Evolutionary conservation across 805 yeast genomes (phyloP).

Genomic region (Starmerella geochares): DNA sequence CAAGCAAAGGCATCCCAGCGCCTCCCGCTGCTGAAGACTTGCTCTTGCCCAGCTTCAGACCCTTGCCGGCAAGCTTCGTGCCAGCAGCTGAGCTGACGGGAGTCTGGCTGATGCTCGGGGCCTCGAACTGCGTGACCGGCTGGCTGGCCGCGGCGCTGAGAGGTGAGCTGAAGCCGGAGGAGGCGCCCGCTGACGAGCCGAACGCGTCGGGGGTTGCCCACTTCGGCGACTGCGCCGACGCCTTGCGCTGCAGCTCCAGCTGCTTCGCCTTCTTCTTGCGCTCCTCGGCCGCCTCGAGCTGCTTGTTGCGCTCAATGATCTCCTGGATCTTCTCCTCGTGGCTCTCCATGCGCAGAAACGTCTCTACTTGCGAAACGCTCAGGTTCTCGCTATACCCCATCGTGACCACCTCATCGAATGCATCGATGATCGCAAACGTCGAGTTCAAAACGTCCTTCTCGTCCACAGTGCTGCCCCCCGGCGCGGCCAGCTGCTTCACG

Average conservation of each 20-base stretch:
- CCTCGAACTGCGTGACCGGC: conserved; percentile 6
- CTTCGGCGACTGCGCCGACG: conserved; percentile 25
- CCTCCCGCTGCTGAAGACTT: conserved; percentile 22
- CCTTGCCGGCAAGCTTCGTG: conserved; percentile 49
- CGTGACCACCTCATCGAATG: conserved; percentile 87
- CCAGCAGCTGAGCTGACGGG: background rate
- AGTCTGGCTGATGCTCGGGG: background rate
- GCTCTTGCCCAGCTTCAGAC: conserved; percentile 66
- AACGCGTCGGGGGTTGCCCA: conserved; percentile 13
- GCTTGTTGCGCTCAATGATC: conserved; percentile 92
- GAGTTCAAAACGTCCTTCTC: conserved; percentile 73
- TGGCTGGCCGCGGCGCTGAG: conserved; percentile 1
- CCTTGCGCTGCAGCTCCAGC: conserved; percentile 45
- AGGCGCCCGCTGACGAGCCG: background rate
- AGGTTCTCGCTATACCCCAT: conserved; percentile 86
- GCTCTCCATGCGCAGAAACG: conserved; percentile 92
- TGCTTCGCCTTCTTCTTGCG: conserved; percentile 92
- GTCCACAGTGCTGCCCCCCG: conserved; percentile 33
- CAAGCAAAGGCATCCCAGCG: conserved; percentile 27
- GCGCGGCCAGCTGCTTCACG: conserved; percentile 52
- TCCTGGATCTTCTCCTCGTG: conserved; percentile 98
- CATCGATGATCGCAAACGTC: conserved; percentile 80
- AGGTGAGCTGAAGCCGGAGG: conserved; percentile 12
- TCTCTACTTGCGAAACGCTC: conserved; percentile 68
- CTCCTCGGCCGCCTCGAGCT: conserved; percentile 92